Percentiles rank a stretch among this genome's conserved stretches.
These are phyloP conservation scores for Penicillium sp. DNA, from an alignment of 2,329 filamentous ascomycete species.

Conservation along the genomic window DNA sequence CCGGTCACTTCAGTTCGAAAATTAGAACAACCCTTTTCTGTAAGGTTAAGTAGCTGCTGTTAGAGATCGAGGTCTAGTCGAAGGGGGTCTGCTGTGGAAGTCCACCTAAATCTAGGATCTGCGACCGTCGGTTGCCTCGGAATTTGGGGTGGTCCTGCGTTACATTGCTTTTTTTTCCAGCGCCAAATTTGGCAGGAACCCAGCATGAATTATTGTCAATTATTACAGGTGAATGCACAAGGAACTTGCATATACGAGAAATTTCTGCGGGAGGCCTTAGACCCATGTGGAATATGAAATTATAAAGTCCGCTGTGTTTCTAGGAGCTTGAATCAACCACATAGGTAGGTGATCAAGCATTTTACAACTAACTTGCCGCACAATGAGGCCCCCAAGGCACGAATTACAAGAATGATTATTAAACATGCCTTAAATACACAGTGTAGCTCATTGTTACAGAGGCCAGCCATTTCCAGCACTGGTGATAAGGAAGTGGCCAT, in stretches of 20 bases:
- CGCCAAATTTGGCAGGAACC: neutral
- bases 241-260: neutral
- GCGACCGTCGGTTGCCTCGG: neutral
- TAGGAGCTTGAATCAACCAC: no score
- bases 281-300: no score
- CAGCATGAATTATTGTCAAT: neutral
- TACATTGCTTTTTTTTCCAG: constrained; percentile 2
- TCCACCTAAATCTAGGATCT: neutral
- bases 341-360: no score
- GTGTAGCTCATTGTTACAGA: no score
- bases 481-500: neutral
- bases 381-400: no score
- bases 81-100: neutral
- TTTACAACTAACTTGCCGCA: no score
- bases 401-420: no score
- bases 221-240: neutral
- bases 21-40: neutral
- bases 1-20: neutral
- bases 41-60: neutral
- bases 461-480: neutral
- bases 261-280: no score
- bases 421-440: no score
- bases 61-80: neutral
- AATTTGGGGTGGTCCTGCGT: constrained; percentile 1
- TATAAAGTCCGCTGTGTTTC: no score